phyloP scores from a whole-genome alignment of 2,329 filamentous ascomycete genomes.

The Paracorniculantispora psalliotae region DNA sequence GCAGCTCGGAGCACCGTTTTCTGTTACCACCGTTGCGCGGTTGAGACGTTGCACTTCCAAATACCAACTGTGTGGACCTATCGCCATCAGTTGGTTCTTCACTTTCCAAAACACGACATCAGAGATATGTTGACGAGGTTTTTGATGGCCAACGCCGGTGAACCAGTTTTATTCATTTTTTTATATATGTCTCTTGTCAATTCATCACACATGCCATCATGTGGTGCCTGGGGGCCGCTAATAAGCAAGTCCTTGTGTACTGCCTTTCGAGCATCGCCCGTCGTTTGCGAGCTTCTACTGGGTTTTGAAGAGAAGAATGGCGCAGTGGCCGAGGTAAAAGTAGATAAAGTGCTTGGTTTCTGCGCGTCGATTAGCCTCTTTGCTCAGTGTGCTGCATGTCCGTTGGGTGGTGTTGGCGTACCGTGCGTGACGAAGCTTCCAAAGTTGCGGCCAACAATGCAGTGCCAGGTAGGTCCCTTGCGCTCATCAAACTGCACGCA shows the following conservation, averaged over 20 bases:
- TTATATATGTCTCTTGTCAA: neutral
- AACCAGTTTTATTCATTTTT: constrained; percentile 9
- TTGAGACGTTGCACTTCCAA: too few relatives aligned
- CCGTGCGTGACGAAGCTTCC: constrained; percentile 98
- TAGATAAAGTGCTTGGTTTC: constrained; percentile 99
- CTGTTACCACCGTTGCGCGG: too few relatives aligned
- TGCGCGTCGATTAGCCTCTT: constrained; percentile 34
- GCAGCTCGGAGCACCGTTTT: too few relatives aligned
- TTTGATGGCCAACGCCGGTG: neutral
- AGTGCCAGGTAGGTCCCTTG: constrained; percentile 98
- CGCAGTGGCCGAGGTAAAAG: constrained; percentile 98
- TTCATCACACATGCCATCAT: constrained; percentile 2
- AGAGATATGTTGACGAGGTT: too few relatives aligned
- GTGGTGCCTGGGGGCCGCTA: neutral
- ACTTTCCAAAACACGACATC: too few relatives aligned
- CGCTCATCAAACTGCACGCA: constrained; percentile 80
- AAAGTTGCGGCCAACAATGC: constrained; percentile 97
- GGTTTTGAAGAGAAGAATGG: constrained; percentile 98
- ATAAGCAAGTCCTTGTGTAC: neutral
- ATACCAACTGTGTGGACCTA: too few relatives aligned
- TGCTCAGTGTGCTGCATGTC: neutral
- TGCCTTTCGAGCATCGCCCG: neutral
- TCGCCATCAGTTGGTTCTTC: neutral
- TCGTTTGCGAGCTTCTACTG: constrained; percentile 56
- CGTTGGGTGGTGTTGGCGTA: constrained; percentile 39